Evolutionary conservation across 225 moss, liverwort and hornwort species (phyloP), one percentile per base, ranked within the genome.

Genomic region (Climacium dendroides): DNA sequence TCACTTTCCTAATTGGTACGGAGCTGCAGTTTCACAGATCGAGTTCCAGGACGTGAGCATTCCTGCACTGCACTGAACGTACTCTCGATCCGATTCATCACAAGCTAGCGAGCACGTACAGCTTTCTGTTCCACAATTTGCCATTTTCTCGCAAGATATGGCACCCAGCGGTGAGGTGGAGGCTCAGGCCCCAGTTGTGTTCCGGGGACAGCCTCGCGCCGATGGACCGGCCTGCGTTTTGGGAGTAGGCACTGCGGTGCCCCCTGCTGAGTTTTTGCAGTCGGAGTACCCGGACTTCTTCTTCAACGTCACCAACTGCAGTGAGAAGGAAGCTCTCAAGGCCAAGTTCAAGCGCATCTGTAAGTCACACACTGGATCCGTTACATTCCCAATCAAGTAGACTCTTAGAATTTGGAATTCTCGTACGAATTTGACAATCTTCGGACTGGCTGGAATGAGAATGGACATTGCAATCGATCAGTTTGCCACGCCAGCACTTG

Each of bases 291-390:
- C 95, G 5, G 95, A 95, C 15, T 95, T 91, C 76, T 95, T 93
- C 89, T 93, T 95, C 90, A 66, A 92, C 61, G 86, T 94, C 87
- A 95, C 95, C 81, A 95, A 95, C 81, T 70, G 69, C 85, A 59
- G 84, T 57, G 89, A 94, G 1, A 95, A 94, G 70, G 39, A 64
- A 6, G 92, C 84, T 2, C 91, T 95, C 74, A 95, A 95, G 89
- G 84, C 90, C 76, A 95, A 94, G 48, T 95, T 95, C 92, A 76
- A 90, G 80, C 94, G 95, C 81, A 95, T 95, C 77, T 95, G 95
- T 94, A 86, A 89, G 87, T 67, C 71, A 18, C 7, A 45, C 45
- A 45, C 45, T 45, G 7, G 7, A 45, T 45, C 45, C 45, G 45
- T 45, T 45, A 45, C 45, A 45, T 45, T 45, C 62, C 7, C 15